Percentiles rank a stretch among this genome's conserved stretches.
phyloP scores from a whole-genome alignment of 2,329 filamentous ascomycete species.

The Cladobotryum mycophilum region DNA sequence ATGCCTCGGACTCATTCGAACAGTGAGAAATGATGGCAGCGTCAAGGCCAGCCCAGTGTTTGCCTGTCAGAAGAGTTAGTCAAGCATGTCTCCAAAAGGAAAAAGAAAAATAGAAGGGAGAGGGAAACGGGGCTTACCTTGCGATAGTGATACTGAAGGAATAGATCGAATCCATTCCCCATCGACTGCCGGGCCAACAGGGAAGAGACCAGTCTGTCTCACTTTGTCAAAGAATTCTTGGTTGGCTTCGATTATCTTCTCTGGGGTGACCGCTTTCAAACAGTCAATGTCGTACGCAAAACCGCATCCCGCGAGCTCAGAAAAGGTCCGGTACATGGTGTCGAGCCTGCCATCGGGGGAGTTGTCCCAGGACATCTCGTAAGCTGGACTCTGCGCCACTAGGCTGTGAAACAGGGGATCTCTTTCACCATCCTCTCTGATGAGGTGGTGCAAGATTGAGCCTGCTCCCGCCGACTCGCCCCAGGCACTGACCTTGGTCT shows the following conservation, averaged over 20 bases:
- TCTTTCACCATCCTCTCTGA: conserved; percentile 35
- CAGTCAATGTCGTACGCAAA: conserved; percentile 12
- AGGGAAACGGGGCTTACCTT: conserved; percentile 1
- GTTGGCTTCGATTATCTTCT: conserved; percentile 5
- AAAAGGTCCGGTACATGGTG: conserved; percentile 9
- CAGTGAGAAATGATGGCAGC: neutral
- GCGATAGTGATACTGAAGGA: conserved; percentile 6
- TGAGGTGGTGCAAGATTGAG: conserved; percentile 44
- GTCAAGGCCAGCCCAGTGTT: neutral
- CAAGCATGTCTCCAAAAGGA: too few relatives aligned
- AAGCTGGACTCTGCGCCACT: conserved; percentile 11
- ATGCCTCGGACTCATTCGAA: neutral
- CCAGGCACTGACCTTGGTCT: conserved; percentile 39
- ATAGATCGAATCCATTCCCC: conserved; percentile 10
- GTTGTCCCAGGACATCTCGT: conserved; percentile 15
- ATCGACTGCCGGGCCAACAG: conserved; percentile 13
- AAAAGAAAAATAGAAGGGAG: too few relatives aligned
- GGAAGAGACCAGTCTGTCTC: conserved; percentile 13
- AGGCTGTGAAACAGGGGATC: conserved; percentile 34
- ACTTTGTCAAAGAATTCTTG: conserved; percentile 5
- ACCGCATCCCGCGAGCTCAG: neutral
- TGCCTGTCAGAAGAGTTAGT: neutral
- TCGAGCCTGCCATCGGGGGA: conserved; percentile 9
- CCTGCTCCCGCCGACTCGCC: conserved; percentile 46
- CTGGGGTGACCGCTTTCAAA: neutral